Evolutionary conservation across 163 green algal species (phyloP), one percentile per base, ranked within the genome.

Genomic region (Scenedesmus sp.): DNA sequence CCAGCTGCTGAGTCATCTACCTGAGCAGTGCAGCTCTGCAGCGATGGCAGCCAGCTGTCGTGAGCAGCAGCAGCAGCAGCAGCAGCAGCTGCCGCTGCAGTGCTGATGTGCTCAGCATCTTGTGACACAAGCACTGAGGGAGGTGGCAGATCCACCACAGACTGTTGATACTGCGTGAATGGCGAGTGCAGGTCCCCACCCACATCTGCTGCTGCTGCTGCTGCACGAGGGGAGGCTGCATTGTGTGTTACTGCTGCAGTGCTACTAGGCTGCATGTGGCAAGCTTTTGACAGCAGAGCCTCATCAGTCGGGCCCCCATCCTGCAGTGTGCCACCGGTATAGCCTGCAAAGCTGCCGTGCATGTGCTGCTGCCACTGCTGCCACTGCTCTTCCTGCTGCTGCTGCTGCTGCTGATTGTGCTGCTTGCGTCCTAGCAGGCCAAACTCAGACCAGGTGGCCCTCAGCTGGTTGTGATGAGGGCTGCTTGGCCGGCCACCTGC

Each of bases 401-500:
- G 82, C 20, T 89, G 56, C 64, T 89, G 85, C 85, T 89, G 85
- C 85, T 89, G 64, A 9, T 52, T 57, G 26, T 82, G 85, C 85
- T 62, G 60, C 85, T 82, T 56, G 59, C 57, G 26, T 15, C n/a
- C 85, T 59, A 60, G 23, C 85, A 74, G 64, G 34, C 23, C 16
- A 59, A 18, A 64, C 6, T 81, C 34, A 18, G 85, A 62, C 85
- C 64, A 73, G 16, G 67, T 66, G 2, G 56, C 57, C 1, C 46
- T 13, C 12, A 67, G 83, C 83, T 77, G 83, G 13, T 56, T 23
- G 56, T 70, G 82, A 4, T 88, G 56, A 55, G 23, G 77, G 77
- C 10, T 57, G 46, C 46, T 59, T 2, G 46, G 77, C 7, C 56
- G 55, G 56, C 8, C 18, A 3, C 55, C 82, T 52, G 54, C 82